Conservation (phyloP, 345 rosid species). For the Populus simonii region DNA sequence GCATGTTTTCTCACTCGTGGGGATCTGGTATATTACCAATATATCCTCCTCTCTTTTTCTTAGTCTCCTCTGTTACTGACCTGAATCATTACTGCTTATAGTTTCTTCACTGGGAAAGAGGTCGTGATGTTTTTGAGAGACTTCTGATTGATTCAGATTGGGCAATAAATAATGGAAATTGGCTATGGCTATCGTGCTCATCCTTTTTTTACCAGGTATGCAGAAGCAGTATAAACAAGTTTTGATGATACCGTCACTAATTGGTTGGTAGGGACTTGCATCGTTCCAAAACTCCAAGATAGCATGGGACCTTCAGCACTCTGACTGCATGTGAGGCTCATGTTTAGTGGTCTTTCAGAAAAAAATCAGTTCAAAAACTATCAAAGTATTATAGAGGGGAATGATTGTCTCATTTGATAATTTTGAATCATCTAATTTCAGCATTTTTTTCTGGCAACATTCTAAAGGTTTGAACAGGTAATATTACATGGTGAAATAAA, state of each 20-base stretch:
- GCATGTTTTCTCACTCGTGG: conserved; percentile 97
- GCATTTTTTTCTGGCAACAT: too few species aligned
- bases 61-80: conserved; percentile 13
- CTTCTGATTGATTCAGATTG: conserved; percentile 93
- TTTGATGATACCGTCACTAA: neutral
- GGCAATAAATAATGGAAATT: conserved; percentile 90
- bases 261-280: neutral
- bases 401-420: neutral
- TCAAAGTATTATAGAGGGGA: neutral
- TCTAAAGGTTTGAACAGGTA: neutral
- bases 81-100: conserved; percentile 38
- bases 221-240: neutral
- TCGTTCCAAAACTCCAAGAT: neutral
- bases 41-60: conserved; percentile 8
- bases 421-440: neutral
- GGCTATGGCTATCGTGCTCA: conserved; percentile 97
- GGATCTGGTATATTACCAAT: conserved; percentile 60
- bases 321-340: too few species aligned
- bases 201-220: conserved; percentile 93
- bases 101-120: conserved; percentile 98
- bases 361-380: too few species aligned
- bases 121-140: conserved; percentile 90
- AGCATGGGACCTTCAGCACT: too few species aligned
- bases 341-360: too few species aligned
- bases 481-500: neutral